Percentiles rank a stretch among this genome's conserved stretches.
Conservation (phyloP, 495 filamentous ascomycete genomes). For the Aspergillus cavernicola region DNA sequence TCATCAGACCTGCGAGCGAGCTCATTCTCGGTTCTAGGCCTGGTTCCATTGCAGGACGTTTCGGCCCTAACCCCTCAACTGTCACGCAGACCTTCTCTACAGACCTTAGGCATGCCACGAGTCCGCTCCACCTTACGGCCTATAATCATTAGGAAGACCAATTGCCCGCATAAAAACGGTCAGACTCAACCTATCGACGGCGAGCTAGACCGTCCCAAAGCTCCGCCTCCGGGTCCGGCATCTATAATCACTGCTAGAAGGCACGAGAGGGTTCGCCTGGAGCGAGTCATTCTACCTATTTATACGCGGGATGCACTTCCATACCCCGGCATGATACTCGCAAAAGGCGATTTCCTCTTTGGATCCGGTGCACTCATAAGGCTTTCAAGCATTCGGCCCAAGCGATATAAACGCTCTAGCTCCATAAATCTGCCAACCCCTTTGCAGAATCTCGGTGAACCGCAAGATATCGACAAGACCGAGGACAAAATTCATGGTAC, state of each 20-base stretch:
- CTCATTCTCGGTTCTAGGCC: constrained; percentile 58
- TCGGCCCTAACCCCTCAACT: constrained; percentile 70
- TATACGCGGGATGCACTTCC: constrained; percentile 83
- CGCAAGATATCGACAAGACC: constrained; percentile 12
- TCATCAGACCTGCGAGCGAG: constrained; percentile 31
- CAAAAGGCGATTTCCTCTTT: constrained; percentile 54
- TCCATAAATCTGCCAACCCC: constrained; percentile 21
- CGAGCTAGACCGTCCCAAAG: constrained; percentile 34
- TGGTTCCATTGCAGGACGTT: constrained; percentile 69
- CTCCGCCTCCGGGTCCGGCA: constrained; percentile 13
- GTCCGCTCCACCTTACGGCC: constrained; percentile 52
- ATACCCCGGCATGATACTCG: constrained; percentile 76
- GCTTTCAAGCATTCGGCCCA: constrained; percentile 58
- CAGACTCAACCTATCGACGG: constrained; percentile 24
- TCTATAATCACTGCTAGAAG: constrained; percentile 57
- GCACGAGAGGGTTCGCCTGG: constrained; percentile 72
- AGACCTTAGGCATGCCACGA: constrained; percentile 68
- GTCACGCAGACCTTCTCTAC: constrained; percentile 74
- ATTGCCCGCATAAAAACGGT: constrained; percentile 56
- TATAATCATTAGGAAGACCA: constrained; percentile 88
- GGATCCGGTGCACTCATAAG: constrained; percentile 75
- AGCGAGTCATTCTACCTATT: constrained; percentile 68
- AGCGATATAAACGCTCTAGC: constrained; percentile 30
- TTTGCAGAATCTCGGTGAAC: constrained; percentile 13
- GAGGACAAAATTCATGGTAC: constrained; percentile 5